A percentile compares a stretch with the other conserved stretches of the same genome.
Evolutionary conservation across 2,329 filamentous ascomycete species (phyloP).

Genomic region (Phialocephala subalpina): DNA sequence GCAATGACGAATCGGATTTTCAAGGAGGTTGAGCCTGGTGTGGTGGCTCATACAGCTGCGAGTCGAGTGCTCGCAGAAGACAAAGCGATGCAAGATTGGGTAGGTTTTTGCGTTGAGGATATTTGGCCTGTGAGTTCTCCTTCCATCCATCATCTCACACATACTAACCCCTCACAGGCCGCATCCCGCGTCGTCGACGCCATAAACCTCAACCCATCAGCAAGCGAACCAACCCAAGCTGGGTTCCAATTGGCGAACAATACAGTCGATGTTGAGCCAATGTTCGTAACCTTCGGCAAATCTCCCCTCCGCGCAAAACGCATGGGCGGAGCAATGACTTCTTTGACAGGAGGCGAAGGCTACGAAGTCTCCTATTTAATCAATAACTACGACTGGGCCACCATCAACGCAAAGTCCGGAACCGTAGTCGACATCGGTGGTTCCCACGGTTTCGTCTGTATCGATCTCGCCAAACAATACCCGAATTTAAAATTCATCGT

Average conservation of each 20-base stretch:
- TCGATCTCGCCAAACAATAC: slow-evolving; percentile 60
- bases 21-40: slow-evolving; percentile 56
- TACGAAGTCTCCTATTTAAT: slow-evolving; percentile 62
- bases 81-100: slow-evolving; percentile 57
- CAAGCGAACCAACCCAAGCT: slow-evolving; percentile 55
- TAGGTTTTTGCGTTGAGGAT: slow-evolving; percentile 63
- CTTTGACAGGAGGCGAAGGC: slow-evolving; percentile 62
- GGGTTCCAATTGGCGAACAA: slow-evolving; percentile 61
- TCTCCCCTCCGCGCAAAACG: slow-evolving; percentile 55
- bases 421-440: slow-evolving; percentile 67
- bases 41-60: slow-evolving; percentile 62
- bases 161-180: slow-evolving; percentile 47
- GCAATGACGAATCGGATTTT: slow-evolving; percentile 67
- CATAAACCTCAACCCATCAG: slow-evolving; percentile 54
- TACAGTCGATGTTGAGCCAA: slow-evolving; percentile 59
- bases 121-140: slow-evolving; percentile 46
- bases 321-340: slow-evolving; percentile 63
- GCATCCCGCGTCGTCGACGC: slow-evolving; percentile 55
- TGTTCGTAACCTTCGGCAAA: slow-evolving; percentile 62
- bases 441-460: slow-evolving; percentile 63
- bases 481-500: slow-evolving; percentile 62
- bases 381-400: slow-evolving; percentile 60
- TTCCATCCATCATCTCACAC: background rate
- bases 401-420: slow-evolving; percentile 52
- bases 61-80: slow-evolving; percentile 61